phyloP scores from a whole-genome alignment of 2,329 filamentous ascomycete species.

The Pyrenochaeta sp. region DNA sequence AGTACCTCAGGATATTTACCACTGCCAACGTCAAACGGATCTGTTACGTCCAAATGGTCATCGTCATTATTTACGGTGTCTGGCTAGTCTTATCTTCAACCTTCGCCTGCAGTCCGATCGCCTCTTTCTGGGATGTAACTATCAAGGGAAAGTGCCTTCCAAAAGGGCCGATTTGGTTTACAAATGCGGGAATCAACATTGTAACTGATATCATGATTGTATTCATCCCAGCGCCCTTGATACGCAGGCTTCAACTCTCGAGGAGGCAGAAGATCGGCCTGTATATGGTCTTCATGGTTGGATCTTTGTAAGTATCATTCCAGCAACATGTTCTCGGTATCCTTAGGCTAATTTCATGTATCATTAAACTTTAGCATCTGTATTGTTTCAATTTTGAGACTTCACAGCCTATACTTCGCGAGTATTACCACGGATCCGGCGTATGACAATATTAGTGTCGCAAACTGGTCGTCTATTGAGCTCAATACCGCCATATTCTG shows the following conservation, averaged over 20 bases:
- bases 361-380: constrained; percentile 3
- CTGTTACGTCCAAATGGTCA: constrained; percentile 5
- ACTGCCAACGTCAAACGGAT: background rate
- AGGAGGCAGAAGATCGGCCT: constrained; percentile 28
- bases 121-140: constrained; percentile 7
- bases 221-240: constrained; percentile 47
- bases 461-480: constrained; percentile 8
- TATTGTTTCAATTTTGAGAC: constrained; percentile 7
- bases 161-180: constrained; percentile 6
- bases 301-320: constrained; percentile 28
- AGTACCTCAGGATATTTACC: constrained; percentile 9
- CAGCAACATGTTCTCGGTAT: background rate
- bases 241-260: constrained; percentile 41
- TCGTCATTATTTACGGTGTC: constrained; percentile 5
- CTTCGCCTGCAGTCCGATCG: constrained; percentile 7
- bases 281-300: constrained; percentile 31
- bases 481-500: constrained; percentile 7
- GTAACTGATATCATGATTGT: constrained; percentile 47
- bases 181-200: constrained; percentile 39
- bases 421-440: constrained; percentile 2
- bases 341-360: background rate
- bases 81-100: constrained; percentile 6
- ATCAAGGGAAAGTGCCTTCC: constrained; percentile 10
- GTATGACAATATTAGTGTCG: constrained; percentile 4
- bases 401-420: background rate